A percentile compares a stretch with the other conserved stretches of the same genome.
These are phyloP conservation scores for Arachis hypogaea DNA, from an alignment of 306 rosid species.

Conservation along the genomic window DNA sequence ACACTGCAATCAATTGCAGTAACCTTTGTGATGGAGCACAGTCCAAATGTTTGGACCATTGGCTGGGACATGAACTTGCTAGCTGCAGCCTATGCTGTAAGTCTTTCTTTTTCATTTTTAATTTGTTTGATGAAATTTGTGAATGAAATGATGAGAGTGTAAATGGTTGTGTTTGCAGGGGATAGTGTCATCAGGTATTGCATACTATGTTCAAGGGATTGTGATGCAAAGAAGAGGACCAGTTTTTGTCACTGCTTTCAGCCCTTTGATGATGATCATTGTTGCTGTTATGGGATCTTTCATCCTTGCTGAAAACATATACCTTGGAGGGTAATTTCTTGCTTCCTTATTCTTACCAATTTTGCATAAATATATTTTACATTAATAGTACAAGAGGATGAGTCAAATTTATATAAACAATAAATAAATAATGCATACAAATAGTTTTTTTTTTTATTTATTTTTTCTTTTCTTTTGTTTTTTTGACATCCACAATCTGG, in stretches of 20 bases:
- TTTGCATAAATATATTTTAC: neutral
- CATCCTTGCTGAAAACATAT: slow-evolving; percentile 78
- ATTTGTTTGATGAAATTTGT: neutral
- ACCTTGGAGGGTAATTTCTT: slow-evolving; percentile 73
- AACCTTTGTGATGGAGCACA: slow-evolving; percentile 70
- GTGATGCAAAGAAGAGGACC: slow-evolving; percentile 89
- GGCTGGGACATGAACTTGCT: slow-evolving; percentile 91
- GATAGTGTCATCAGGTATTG: slow-evolving; percentile 66
- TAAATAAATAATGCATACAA: too few species aligned
- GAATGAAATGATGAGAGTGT: neutral
- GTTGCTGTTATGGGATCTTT: slow-evolving; percentile 85
- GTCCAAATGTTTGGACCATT: slow-evolving; percentile 72
- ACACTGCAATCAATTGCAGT: slow-evolving; percentile 80
- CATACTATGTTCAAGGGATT: slow-evolving; percentile 81
- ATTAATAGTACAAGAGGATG: too few species aligned
- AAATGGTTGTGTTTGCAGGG: slow-evolving; percentile 53
- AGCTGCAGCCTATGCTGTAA: slow-evolving; percentile 94
- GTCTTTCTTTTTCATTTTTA: slow-evolving; percentile 7
- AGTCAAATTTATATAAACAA: too few species aligned
- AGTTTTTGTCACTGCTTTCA: slow-evolving; percentile 92
- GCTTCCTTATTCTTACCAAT: neutral
- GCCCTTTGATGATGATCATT: slow-evolving; percentile 95
- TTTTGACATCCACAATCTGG: too few species aligned
- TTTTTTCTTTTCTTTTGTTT: too few species aligned
- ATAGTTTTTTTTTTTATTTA: too few species aligned